Evolutionary conservation across 164 flowering plant species (phyloP), one percentile per base, ranked within the genome.

Genomic region (Buxus sempervirens): DNA sequence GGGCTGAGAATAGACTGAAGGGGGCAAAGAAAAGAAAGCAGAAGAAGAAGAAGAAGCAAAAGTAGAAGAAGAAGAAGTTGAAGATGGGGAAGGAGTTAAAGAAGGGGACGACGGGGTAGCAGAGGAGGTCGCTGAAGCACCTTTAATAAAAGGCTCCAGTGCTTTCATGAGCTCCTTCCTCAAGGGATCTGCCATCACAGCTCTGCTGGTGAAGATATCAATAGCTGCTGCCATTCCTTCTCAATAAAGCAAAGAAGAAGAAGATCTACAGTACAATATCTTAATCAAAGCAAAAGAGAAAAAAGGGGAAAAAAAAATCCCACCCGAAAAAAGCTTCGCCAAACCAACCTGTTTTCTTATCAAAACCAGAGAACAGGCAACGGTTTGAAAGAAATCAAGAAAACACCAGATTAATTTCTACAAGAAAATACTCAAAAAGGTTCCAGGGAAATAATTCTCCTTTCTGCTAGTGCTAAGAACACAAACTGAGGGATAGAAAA

Each of bases 141-240:
- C 62, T 68, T 90, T 87, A 71, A 91, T 86, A 88, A 90, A 94
- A 91, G 98, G 97, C 70, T 78, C 85, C 70, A 94, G 91, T 75
- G 96, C 98, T 78, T 85, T 87, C 98, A 94, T 94, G 0, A 94
- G 74, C 74, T 93, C 98, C 61, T 80, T 90, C 23, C 82, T 80
- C 28, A 78, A 84, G 26, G 67, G 82, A 58, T 81, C 81, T 65
- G 70, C 57, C 23, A 63, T 64, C n/a, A 32, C 53, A 62, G 75
- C 57, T 58, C 76, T 42, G 51, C 81, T 76, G 75, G 76, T 80
- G 79, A 69, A 86, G 59, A 84, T 68, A 75, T 86, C 86, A 81
- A 86, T 80, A 58, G 80, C 66, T 74, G 86, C 82, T 73, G 88
- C 92, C 91, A 89, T 87, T n/a, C 22, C 42, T 68, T 54, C 62